Evolutionary conservation across 2,329 filamentous ascomycete genomes (phyloP).

Genomic region (Trichothecium roseum): DNA sequence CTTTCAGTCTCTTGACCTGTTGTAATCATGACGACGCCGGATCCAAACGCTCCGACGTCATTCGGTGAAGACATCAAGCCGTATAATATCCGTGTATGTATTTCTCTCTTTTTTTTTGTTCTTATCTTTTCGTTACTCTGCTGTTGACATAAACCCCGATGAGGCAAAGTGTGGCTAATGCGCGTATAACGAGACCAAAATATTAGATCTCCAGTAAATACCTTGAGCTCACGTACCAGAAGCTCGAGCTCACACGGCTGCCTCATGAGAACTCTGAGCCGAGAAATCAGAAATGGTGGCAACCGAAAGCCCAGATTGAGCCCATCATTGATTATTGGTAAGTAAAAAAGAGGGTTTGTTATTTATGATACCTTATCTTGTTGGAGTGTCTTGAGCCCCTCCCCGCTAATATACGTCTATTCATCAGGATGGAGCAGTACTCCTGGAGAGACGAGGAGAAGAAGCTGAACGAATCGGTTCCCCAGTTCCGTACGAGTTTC

Average conservation of each 20-base stretch:
- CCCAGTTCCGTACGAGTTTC: constrained; percentile 53
- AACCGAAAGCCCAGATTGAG: constrained; percentile 52
- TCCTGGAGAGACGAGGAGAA: constrained; percentile 52
- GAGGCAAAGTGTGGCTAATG: constrained; percentile 14
- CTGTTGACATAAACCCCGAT: too few species aligned
- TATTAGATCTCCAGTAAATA: constrained; percentile 54
- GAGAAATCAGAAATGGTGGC: constrained; percentile 41
- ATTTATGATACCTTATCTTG: not conserved
- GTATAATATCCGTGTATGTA: constrained; percentile 47
- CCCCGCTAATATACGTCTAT: not conserved
- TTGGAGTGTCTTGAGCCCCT: not conserved
- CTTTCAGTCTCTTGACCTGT: too few species aligned
- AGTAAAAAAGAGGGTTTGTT: too few species aligned
- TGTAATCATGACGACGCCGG: constrained; percentile 3
- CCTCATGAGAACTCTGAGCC: constrained; percentile 45
- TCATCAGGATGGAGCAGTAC: constrained; percentile 51
- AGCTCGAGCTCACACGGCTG: constrained; percentile 55
- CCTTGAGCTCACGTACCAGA: constrained; percentile 55
- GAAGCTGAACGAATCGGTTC: constrained; percentile 44
- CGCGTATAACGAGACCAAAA: not conserved
- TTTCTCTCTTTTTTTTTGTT: not conserved
- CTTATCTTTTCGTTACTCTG: too few species aligned
- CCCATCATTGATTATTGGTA: constrained; percentile 56
- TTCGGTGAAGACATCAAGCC: constrained; percentile 35
- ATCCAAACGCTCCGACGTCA: constrained; percentile 8